These are phyloP conservation scores for Prototheca wickerhamii DNA, from an alignment of 163 green algal species.

Conservation along the genomic window DNA sequence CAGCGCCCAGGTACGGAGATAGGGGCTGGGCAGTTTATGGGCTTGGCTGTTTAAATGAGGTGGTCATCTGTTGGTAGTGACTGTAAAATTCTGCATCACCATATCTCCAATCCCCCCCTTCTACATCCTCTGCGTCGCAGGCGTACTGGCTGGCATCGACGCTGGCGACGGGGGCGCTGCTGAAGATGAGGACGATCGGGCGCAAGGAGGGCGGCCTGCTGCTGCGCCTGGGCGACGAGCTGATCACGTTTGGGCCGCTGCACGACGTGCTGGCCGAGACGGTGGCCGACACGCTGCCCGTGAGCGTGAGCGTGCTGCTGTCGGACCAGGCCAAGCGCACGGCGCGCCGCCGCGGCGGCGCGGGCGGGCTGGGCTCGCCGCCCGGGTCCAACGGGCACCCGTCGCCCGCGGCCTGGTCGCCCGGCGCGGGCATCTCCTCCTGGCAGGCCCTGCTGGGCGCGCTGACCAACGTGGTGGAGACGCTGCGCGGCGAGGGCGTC, in stretches of 20 bases:
- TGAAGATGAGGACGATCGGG: conserved; percentile 36
- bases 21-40: neutral
- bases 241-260: conserved; percentile 28
- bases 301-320: conserved; percentile 36
- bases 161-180: conserved; percentile 36
- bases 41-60: too few relatives aligned
- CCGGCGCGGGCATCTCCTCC: conserved; percentile 7
- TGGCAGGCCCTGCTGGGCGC: conserved; percentile 83
- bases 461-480: conserved; percentile 73
- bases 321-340: conserved; percentile 40
- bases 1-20: conserved; percentile 2
- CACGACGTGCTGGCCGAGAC: conserved; percentile 27
- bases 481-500: conserved; percentile 72
- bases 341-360: conserved; percentile 14
- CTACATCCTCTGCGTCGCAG: conserved; percentile 3
- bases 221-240: conserved; percentile 33
- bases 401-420: neutral
- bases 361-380: neutral
- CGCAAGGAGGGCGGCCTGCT: conserved; percentile 27
- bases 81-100: too few relatives aligned
- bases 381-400: neutral
- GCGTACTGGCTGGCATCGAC: conserved; percentile 43
- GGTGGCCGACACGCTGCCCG: conserved; percentile 38
- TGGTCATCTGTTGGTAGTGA: neutral
- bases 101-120: neutral